These are phyloP conservation scores for Phytopythium oedochilum DNA, from an alignment of 352 stramenopile species.

Conservation along the genomic window DNA sequence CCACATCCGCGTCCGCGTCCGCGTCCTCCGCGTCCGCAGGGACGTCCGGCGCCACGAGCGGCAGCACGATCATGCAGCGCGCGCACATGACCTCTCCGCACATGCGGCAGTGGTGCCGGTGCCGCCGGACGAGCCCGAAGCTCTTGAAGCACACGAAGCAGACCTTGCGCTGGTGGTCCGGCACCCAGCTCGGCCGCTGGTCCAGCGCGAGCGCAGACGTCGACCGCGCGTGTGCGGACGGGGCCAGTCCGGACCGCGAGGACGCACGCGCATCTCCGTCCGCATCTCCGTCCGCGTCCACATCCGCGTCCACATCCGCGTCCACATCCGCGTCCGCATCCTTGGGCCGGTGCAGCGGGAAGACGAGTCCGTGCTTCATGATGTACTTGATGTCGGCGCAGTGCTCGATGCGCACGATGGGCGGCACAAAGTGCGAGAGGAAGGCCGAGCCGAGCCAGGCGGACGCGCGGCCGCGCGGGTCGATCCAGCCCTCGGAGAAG, in stretches of 20 bases:
- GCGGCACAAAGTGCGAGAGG: slow-evolving; percentile 56
- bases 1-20: not conserved
- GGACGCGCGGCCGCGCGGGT: slow-evolving; percentile 43
- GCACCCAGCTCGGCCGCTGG: slow-evolving; percentile 45
- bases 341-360: slow-evolving; percentile 30
- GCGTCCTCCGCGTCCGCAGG: no score
- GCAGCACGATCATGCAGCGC: slow-evolving; percentile 60
- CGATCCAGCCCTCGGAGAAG: slow-evolving; percentile 53
- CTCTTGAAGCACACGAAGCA: slow-evolving; percentile 71
- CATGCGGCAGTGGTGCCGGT: slow-evolving; percentile 74
- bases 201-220: slow-evolving; percentile 10
- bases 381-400: slow-evolving; percentile 81
- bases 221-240: not conserved
- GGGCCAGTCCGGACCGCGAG: not conserved
- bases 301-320: not conserved
- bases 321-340: not conserved
- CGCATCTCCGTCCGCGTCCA: not conserved
- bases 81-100: slow-evolving; percentile 74
- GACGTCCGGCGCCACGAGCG: slow-evolving; percentile 40
- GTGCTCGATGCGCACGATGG: slow-evolving; percentile 57
- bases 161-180: slow-evolving; percentile 51
- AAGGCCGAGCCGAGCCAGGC: slow-evolving; percentile 51
- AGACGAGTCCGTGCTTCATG: slow-evolving; percentile 70
- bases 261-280: not conserved
- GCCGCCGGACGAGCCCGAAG: slow-evolving; percentile 52